Evolutionary conservation across 768 basidiomycete genomes (phyloP).

Genomic region (Lentinula detonsa): DNA sequence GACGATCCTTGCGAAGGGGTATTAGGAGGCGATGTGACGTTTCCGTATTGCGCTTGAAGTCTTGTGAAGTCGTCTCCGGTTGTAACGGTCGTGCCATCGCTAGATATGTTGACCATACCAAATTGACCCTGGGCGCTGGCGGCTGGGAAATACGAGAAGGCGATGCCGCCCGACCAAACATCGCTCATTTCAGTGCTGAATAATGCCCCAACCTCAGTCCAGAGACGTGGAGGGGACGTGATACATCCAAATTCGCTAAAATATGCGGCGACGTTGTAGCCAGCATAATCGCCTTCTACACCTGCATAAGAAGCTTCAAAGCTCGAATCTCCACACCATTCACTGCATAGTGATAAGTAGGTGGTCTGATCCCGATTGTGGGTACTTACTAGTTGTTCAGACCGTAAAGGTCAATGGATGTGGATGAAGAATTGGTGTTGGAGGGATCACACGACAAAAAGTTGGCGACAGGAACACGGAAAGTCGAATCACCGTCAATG

Average conservation of each 20-base stretch:
- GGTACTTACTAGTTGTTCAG: conserved; percentile 76
- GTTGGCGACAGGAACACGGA: conserved; percentile 62
- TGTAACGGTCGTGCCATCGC: conserved; percentile 54
- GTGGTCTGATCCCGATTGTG: conserved; percentile 6
- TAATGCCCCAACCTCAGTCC: conserved; percentile 74
- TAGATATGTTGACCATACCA: conserved; percentile 76
- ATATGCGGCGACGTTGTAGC: conserved; percentile 78
- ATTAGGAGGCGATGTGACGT: conserved; percentile 45
- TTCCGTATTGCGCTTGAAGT: conserved; percentile 55
- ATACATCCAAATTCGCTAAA: conserved; percentile 88
- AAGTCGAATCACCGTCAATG: conserved; percentile 65
- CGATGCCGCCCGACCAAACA: conserved; percentile 85
- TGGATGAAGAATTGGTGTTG: conserved; percentile 42
- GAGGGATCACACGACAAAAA: conserved; percentile 75
- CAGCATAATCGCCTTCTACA: conserved; percentile 47
- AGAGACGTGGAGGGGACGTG: conserved; percentile 53
- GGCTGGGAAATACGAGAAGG: conserved; percentile 89
- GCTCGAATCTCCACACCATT: conserved; percentile 74
- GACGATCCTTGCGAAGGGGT: conserved; percentile 41
- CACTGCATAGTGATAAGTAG: conserved; percentile 34
- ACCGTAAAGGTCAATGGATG: conserved; percentile 80
- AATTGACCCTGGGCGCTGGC: conserved; percentile 66
- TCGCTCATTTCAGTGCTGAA: conserved; percentile 68
- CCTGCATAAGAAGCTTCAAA: conserved; percentile 51
- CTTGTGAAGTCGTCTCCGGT: conserved; percentile 62